phyloP scores from a whole-genome alignment of 1,284 basidiomycete genomes.

The Heterobasidion occidentale region DNA sequence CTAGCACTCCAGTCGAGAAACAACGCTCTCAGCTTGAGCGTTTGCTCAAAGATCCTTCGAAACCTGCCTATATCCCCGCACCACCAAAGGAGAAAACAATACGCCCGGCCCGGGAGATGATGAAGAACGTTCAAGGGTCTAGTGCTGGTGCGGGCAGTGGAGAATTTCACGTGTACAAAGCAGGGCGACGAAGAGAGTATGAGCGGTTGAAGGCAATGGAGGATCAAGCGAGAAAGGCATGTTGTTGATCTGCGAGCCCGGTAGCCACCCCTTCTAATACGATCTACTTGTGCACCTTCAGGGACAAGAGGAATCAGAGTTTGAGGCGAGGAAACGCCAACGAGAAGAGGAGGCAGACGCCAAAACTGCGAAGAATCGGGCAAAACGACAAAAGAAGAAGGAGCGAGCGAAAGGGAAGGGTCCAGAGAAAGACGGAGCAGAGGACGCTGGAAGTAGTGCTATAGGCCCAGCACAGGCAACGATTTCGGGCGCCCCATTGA shows the following conservation, averaged over 20 bases:
- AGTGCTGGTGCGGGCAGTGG: slow-evolving; percentile 91
- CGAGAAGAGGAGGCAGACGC: slow-evolving; percentile 64
- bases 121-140: slow-evolving; percentile 97
- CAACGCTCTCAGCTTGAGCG: slow-evolving; percentile 76
- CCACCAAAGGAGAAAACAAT: slow-evolving; percentile 74
- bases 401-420: slow-evolving; percentile 40
- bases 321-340: slow-evolving; percentile 57
- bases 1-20: slow-evolving; percentile 60
- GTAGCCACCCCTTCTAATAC: not conserved
- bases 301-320: slow-evolving; percentile 61
- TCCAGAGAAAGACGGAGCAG: slow-evolving; percentile 17
- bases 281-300: slow-evolving; percentile 21
- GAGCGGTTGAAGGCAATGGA: slow-evolving; percentile 91
- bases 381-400: slow-evolving; percentile 88
- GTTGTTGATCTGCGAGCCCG: slow-evolving; percentile 6
- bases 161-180: slow-evolving; percentile 99
- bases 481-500: slow-evolving; percentile 26
- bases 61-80: slow-evolving; percentile 69
- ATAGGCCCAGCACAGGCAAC: slow-evolving; percentile 13
- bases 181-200: slow-evolving; percentile 88
- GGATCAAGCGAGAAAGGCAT: slow-evolving; percentile 71
- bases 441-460: slow-evolving; percentile 11
- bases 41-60: slow-evolving; percentile 81
- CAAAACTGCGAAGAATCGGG: slow-evolving; percentile 90
- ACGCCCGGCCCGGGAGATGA: slow-evolving; percentile 83